Conservation (phyloP, 495 filamentous ascomycete genomes). For the Talaromyces wortmannii region DNA sequence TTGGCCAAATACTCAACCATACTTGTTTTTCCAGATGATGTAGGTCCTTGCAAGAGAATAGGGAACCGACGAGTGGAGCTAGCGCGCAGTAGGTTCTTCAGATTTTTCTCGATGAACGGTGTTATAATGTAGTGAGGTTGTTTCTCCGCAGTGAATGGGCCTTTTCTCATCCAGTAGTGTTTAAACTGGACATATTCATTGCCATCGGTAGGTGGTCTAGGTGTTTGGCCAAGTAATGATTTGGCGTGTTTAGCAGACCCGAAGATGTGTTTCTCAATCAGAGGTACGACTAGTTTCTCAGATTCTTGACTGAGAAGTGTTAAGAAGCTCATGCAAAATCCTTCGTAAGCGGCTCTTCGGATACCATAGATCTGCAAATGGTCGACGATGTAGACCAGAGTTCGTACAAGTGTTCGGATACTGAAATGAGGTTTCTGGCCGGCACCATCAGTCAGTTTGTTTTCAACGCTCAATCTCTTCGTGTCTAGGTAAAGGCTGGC, state of each 20-base stretch:
- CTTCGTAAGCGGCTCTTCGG: constrained; percentile 82
- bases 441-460: constrained; percentile 84
- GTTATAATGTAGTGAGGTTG: constrained; percentile 93
- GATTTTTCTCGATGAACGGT: constrained; percentile 86
- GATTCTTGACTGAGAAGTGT: constrained; percentile 77
- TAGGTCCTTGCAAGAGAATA: constrained; percentile 94
- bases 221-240: constrained; percentile 65
- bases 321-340: constrained; percentile 96
- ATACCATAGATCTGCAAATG: constrained; percentile 83
- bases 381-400: constrained; percentile 77
- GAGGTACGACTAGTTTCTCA: constrained; percentile 64
- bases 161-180: constrained; percentile 87
- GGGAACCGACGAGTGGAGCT: constrained; percentile 88
- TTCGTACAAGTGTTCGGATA: constrained; percentile 87
- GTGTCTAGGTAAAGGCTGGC: constrained; percentile 80
- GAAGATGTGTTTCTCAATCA: constrained; percentile 78
- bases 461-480: constrained; percentile 71
- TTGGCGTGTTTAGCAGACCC: constrained; percentile 56
- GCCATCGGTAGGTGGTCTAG: constrained; percentile 67
- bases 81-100: constrained; percentile 88
- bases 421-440: constrained; percentile 94
- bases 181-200: constrained; percentile 78
- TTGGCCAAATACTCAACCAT: constrained; percentile 99
- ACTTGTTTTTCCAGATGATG: constrained; percentile 94
- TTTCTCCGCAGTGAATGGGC: constrained; percentile 54